Conservation (phyloP, 1,284 basidiomycete species). For the Moesziomyces antarcticus region DNA sequence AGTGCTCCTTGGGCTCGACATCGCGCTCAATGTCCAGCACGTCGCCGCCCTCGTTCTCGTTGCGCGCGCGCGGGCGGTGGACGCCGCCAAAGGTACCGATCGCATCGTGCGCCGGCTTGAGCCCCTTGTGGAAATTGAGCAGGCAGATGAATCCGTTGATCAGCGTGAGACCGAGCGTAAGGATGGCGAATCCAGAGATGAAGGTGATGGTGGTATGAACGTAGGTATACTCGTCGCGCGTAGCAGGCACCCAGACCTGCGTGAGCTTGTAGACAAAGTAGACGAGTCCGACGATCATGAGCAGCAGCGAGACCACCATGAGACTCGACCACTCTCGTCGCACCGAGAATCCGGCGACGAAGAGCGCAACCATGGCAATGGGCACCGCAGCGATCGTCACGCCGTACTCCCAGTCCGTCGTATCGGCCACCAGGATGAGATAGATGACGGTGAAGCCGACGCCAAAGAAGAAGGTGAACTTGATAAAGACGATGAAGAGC, state of each 20-base stretch:
- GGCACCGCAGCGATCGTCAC: conserved; percentile 62
- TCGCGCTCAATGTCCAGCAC: conserved; percentile 20
- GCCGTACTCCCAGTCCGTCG: conserved; percentile 50
- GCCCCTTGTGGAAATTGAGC: conserved; percentile 56
- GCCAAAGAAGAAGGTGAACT: conserved; percentile 62
- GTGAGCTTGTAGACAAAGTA: conserved; percentile 54
- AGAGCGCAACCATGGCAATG: conserved; percentile 46
- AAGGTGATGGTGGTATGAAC: conserved; percentile 59
- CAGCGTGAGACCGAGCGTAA: conserved; percentile 40
- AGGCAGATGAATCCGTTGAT: conserved; percentile 52
- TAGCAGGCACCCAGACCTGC: conserved; percentile 52
- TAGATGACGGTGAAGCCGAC: conserved; percentile 56
- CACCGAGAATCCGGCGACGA: conserved; percentile 54
- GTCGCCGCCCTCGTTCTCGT: conserved; percentile 7
- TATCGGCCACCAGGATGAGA: conserved; percentile 56
- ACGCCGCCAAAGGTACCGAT: conserved; percentile 52
- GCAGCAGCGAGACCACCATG: conserved; percentile 50
- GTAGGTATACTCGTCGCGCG: conserved; percentile 45
- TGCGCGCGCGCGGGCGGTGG: conserved; percentile 17
- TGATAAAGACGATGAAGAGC: conserved; percentile 60
- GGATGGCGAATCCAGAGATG: conserved; percentile 51
- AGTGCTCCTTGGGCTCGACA: conserved; percentile 15
- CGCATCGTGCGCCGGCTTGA: conserved; percentile 51
- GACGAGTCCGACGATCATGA: conserved; percentile 50
- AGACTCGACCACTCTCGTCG: conserved; percentile 49